Percentiles rank a stretch among this genome's conserved stretches.
phyloP scores from a whole-genome alignment of 83 land plant genomes.

The Larix sibirica region DNA sequence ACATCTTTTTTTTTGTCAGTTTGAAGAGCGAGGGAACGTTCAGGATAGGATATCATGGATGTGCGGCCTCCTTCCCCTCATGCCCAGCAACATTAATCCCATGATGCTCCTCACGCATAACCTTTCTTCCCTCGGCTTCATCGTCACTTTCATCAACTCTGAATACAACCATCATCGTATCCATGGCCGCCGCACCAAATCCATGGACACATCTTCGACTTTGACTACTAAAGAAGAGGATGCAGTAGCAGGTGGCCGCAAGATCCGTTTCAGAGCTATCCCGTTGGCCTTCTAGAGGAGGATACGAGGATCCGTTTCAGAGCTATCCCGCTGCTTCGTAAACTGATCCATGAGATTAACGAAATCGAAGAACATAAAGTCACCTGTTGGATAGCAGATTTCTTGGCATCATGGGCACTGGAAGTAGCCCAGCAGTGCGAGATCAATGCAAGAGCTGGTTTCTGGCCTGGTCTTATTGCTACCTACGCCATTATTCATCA shows the following conservation, averaged over 20 bases:
- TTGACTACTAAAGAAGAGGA: too few species aligned
- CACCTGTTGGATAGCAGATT: constrained; percentile 37
- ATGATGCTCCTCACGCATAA: neutral
- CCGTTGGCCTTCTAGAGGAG: constrained; percentile 37
- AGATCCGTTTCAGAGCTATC: constrained; percentile 21
- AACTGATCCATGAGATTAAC: constrained; percentile 25
- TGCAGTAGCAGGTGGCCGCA: neutral
- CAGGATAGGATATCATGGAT: too few species aligned
- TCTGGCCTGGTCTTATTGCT: too few species aligned
- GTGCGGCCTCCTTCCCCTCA: too few species aligned
- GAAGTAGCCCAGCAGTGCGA: constrained; percentile 29
- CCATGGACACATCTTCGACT: too few species aligned
- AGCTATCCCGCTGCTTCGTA: constrained; percentile 22
- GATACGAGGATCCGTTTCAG: constrained; percentile 24
- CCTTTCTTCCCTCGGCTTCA: neutral
- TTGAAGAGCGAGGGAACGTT: too few species aligned
- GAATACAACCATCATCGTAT: neutral
- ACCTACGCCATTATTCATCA: too few species aligned
- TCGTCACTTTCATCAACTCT: neutral
- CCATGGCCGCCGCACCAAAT: neutral
- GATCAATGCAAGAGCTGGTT: constrained; percentile 16
- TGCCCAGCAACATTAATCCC: neutral
- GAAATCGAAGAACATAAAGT: constrained; percentile 5
- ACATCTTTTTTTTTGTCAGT: too few species aligned
- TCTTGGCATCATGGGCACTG: constrained; percentile 22